These are phyloP conservation scores for Didymella pinodella DNA, from an alignment of 2,329 filamentous ascomycete genomes.

Conservation along the genomic window DNA sequence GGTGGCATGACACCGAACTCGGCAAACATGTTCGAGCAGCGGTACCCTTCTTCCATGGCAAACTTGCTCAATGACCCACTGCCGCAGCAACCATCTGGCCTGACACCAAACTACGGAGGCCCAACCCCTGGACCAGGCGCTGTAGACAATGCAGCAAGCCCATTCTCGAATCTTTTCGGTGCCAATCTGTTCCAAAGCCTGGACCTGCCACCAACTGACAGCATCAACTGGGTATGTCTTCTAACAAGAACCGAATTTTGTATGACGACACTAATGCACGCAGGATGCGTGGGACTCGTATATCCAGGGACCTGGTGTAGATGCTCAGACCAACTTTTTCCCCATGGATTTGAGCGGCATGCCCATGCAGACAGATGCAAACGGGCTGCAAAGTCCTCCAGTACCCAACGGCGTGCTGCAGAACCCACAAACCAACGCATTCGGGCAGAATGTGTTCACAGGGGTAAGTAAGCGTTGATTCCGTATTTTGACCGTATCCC, in stretches of 20 bases:
- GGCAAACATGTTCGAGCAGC: conserved; percentile 52
- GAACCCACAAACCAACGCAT: conserved; percentile 39
- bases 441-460: conserved; percentile 51
- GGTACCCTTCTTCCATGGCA: conserved; percentile 50
- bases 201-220: conserved; percentile 59
- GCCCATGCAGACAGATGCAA: conserved; percentile 44
- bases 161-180: conserved; percentile 64
- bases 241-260: conserved; percentile 12
- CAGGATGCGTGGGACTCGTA: conserved; percentile 73
- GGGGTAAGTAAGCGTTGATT: conserved; percentile 41
- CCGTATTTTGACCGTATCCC: neutral
- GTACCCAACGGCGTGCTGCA: conserved; percentile 29
- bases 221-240: conserved; percentile 68
- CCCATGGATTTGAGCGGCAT: conserved; percentile 53
- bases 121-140: conserved; percentile 35
- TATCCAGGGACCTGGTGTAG: conserved; percentile 65
- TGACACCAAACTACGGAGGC: conserved; percentile 49
- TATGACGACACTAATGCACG: conserved; percentile 17
- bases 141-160: conserved; percentile 57
- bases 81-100: conserved; percentile 39
- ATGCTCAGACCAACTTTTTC: conserved; percentile 54
- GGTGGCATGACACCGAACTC: conserved; percentile 65
- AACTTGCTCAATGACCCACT: conserved; percentile 50
- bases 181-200: conserved; percentile 60
- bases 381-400: conserved; percentile 28